Conservation (phyloP, 2,329 filamentous ascomycete species). For the Alternaria sp. region DNA sequence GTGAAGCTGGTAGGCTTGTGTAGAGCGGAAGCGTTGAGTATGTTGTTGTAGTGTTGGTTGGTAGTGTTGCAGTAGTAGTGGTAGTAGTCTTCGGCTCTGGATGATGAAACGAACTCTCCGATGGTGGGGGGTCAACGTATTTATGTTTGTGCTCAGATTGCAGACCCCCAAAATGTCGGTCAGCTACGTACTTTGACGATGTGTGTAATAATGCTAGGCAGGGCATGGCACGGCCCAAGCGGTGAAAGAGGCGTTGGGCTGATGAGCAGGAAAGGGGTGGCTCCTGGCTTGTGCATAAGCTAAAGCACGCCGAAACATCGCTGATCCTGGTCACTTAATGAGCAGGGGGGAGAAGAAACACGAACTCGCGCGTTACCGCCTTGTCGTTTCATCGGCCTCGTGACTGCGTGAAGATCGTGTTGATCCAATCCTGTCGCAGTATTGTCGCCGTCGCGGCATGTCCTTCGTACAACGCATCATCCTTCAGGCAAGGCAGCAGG, state of each 20-base stretch:
- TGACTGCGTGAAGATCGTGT: conserved; percentile 46
- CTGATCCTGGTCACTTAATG: conserved; percentile 43
- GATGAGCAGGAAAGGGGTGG: conserved; percentile 48
- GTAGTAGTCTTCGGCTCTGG: conserved; percentile 27
- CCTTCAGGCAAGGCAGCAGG: conserved; percentile 23
- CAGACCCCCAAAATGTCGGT: conserved; percentile 48
- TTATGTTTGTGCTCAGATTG: conserved; percentile 50
- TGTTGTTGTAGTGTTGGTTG: conserved; percentile 9
- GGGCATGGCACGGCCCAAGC: conserved; percentile 47
- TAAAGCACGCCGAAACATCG: conserved; percentile 47
- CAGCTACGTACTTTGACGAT: conserved; percentile 50
- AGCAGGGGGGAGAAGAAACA: conserved; percentile 45
- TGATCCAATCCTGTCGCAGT: conserved; percentile 45
- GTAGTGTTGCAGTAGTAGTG: conserved; percentile 17
- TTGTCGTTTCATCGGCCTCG: conserved; percentile 51
- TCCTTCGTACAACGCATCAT: conserved; percentile 30
- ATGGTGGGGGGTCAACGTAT: conserved; percentile 44
- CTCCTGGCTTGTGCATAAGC: conserved; percentile 48
- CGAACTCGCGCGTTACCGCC: conserved; percentile 40
- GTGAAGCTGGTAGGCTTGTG: conserved; percentile 12
- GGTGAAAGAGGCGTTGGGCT: conserved; percentile 50
- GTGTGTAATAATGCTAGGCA: conserved; percentile 49
- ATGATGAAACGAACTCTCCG: conserved; percentile 44
- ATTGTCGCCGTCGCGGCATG: conserved; percentile 27
- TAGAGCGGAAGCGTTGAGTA: conserved; percentile 10